Base-by-base conservation (phyloP, 257 asterid species). In the Solanum piurae region DNA sequence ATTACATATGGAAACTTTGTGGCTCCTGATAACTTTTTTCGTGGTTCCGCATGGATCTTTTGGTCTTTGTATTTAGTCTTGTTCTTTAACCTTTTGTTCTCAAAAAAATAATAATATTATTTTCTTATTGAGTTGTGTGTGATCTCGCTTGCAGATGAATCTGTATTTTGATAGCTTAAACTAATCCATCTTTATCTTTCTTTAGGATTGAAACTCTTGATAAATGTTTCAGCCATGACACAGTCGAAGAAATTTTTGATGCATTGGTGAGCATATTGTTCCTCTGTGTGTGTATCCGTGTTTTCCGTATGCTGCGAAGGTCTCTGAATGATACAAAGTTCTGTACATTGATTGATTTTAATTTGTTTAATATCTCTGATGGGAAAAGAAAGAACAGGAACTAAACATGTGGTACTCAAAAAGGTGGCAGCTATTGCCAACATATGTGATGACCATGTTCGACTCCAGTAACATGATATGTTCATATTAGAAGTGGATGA, bases 161-260 rank as follows among this genome's bases (percentile, higher is more conserved):
- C 16, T 18, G 55, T 68, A 40, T 85, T 38, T 29, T 69, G 83
- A 52, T 31, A 34, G 74, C 87, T 85, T 69, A 21, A 80, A 73
- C 89, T 92, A 83, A 92, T 91, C 72, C 73, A 75, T 84, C 75
- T 29, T 37, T 55, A 64, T n/a, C 36, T 73, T 91, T 91, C 88
- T 64, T 87, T 90, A 97, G 99, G 98, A 94, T 95, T 84, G 87
- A 74, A 87, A 89, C 89, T 80, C 88, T 97, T 60, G 95, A 97
- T 91, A 93, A 93, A 93, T 97, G 98, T 89, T 97, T 97, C 94
- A 87, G 98, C 93, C 96, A 93, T 42, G 97, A 93, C 87, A 92
- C 97, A 29, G 98, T 97, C 25, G 99, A 96, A 91, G 99, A 95
- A 92, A 96, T 97, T 77, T 90, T 97, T 89, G 96, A 92, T 84